Evolutionary conservation across 805 yeast species (phyloP).

Genomic region (Saturnispora gosingensis): DNA sequence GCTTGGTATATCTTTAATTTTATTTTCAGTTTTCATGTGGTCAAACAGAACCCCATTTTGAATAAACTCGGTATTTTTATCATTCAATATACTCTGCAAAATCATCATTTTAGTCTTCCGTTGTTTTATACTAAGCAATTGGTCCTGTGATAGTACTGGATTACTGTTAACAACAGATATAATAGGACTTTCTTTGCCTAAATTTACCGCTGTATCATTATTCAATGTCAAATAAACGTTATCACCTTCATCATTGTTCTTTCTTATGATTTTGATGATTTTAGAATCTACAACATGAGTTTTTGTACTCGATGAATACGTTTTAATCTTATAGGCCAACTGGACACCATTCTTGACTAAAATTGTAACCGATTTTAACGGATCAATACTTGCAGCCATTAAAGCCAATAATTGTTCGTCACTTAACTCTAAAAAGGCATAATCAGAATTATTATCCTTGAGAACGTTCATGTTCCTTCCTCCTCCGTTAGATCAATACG

Average conservation of each 20-base stretch:
- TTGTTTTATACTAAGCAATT: not conserved
- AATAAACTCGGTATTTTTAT: not conserved
- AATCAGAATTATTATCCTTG: not conserved
- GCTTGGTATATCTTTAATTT: not conserved
- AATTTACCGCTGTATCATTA: not conserved
- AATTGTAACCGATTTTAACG: not conserved
- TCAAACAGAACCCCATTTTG: not conserved
- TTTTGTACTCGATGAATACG: not conserved
- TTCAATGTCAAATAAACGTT: not conserved
- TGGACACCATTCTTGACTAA: slow-evolving; percentile 1
- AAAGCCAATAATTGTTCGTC: not conserved
- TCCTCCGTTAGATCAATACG: not conserved
- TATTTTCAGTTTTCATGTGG: not conserved
- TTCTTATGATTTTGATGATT: slow-evolving; percentile 1
- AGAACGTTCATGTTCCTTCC: not conserved
- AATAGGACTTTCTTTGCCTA: not conserved
- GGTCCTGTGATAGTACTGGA: not conserved
- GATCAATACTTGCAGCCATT: not conserved
- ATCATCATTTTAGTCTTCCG: not conserved
- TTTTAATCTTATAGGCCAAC: slow-evolving; percentile 2
- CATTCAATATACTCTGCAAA: not conserved
- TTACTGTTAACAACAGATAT: slow-evolving; percentile 1
- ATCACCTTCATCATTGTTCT: not conserved
- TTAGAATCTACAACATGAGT: slow-evolving; percentile 1
- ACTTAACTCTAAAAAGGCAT: not conserved